These are phyloP conservation scores for Trichophyton benhamiae DNA, from an alignment of 2,329 filamentous ascomycete genomes.

Conservation along the genomic window DNA sequence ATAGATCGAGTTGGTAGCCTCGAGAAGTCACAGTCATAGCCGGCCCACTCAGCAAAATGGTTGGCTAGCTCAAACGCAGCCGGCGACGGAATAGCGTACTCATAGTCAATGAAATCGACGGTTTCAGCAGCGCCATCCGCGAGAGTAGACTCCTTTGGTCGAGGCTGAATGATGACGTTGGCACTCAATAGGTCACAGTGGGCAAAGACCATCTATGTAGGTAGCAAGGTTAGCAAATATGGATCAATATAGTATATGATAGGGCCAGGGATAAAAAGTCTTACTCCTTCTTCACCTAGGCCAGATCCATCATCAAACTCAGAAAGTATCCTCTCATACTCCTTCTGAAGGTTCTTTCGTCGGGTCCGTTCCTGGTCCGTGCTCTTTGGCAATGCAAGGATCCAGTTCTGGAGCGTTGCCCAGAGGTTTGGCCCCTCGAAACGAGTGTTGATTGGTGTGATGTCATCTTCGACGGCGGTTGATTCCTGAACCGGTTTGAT, in stretches of 20 bases:
- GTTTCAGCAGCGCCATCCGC: constrained; percentile 34
- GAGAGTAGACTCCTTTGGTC: constrained; percentile 18
- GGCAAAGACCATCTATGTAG: constrained; percentile 67
- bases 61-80: constrained; percentile 95
- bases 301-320: constrained; percentile 66
- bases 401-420: constrained; percentile 95
- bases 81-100: constrained; percentile 88
- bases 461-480: constrained; percentile 17
- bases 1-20: constrained; percentile 67
- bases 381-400: constrained; percentile 63
- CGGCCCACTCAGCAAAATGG: constrained; percentile 97
- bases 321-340: constrained; percentile 57
- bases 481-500: constrained; percentile 12
- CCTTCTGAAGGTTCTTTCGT: constrained; percentile 56
- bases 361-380: constrained; percentile 58
- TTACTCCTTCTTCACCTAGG: constrained; percentile 60
- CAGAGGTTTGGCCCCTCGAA: constrained; percentile 77
- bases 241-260: background rate
- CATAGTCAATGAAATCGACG: constrained; percentile 89
- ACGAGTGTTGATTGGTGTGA: constrained; percentile 42
- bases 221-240: constrained; percentile 1
- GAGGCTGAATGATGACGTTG: constrained; percentile 71
- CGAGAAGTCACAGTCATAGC: constrained; percentile 85
- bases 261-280: background rate
- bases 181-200: constrained; percentile 94